Conservation (phyloP, 148 eudicot genomes). For the Camellia japonica region DNA sequence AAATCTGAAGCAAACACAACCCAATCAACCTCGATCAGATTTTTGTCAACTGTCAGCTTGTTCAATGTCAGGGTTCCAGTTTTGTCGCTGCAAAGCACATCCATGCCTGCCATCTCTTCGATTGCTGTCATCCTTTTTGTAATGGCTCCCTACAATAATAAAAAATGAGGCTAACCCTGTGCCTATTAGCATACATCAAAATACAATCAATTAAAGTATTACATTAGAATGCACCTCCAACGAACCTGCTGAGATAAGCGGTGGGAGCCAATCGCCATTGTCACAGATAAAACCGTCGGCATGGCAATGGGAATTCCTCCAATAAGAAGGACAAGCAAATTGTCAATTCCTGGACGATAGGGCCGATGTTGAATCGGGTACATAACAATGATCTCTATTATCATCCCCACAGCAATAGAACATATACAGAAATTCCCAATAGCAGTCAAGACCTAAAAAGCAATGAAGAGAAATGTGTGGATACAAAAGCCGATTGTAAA, state of each 20-base stretch:
- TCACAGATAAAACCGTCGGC: constrained; percentile 52
- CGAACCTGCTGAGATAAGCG: constrained; percentile 47
- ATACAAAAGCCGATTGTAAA: neutral
- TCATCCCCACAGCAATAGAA: constrained; percentile 48
- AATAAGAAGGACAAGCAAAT: constrained; percentile 47
- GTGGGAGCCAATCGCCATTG: constrained; percentile 59
- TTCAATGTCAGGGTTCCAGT: constrained; percentile 50
- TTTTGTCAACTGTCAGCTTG: constrained; percentile 46
- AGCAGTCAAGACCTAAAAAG: constrained; percentile 44
- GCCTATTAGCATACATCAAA: neutral
- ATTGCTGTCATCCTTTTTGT: constrained; percentile 52
- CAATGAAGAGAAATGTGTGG: neutral
- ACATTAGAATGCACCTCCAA: neutral
- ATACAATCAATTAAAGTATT: neutral
- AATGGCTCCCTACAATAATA: constrained; percentile 38
- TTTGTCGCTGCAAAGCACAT: constrained; percentile 51
- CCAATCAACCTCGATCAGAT: constrained; percentile 34
- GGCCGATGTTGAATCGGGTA: constrained; percentile 46
- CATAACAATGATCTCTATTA: constrained; percentile 45
- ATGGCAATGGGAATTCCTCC: constrained; percentile 56
- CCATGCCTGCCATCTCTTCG: constrained; percentile 55
- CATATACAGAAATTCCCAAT: constrained; percentile 58
- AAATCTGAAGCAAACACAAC: neutral
- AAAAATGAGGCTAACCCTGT: neutral
- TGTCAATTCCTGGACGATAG: constrained; percentile 46